Evolutionary conservation across 2,329 filamentous ascomycete species (phyloP), one percentile per base, ranked within the genome.

Genomic region (Tricladium varicosporioides): DNA sequence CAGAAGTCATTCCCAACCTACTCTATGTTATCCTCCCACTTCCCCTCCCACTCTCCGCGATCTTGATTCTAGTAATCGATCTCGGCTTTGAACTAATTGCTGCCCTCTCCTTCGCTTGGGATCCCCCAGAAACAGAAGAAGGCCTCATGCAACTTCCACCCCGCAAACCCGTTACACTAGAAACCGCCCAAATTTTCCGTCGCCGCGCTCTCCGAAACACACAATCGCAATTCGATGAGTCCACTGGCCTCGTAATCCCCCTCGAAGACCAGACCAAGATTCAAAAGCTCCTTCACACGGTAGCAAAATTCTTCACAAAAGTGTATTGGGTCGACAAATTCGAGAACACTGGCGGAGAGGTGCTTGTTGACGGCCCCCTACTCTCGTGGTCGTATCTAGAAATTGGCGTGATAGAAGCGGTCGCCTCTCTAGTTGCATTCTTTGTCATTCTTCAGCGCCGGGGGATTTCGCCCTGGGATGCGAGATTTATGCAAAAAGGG

Each of bases 1-100:
- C 79, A 4, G 80, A 83, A 65, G 81, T 83, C 60, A 82, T 79
- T 78, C 80, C 80, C 0, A 80, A 83, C 0, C 33, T 83, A 1
- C 68, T 81, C 62, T 83, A 83, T 59, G 80, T 83, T 55, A 81
- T 78, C 63, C 78, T 82, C 31, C 80, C 80, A 2, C 74, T 82
- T 2, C 80, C 80, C 0, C 71, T 79, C 0, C 78, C 79, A 0
- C 65, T 83, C 0, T 77, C 73, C 42, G 74, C 79, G 0, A 83
- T 83, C 65, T 73, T 83, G 44, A 83, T 83, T 40, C 43, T 62
- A n/a, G 57, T 62, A 16, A 62, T 62, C 40, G 57, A 60, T 56
- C 54, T 62, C 13, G 57, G 57, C 14, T 60, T 60, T 15, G 60
- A 62, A 49, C 57, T 62, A 10, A 53, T 62, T 36, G 57, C 58